Percentiles rank a stretch among this genome's conserved stretches.
These are phyloP conservation scores for Plantago coronopus DNA, from an alignment of 305 asterid species.

Conservation along the genomic window DNA sequence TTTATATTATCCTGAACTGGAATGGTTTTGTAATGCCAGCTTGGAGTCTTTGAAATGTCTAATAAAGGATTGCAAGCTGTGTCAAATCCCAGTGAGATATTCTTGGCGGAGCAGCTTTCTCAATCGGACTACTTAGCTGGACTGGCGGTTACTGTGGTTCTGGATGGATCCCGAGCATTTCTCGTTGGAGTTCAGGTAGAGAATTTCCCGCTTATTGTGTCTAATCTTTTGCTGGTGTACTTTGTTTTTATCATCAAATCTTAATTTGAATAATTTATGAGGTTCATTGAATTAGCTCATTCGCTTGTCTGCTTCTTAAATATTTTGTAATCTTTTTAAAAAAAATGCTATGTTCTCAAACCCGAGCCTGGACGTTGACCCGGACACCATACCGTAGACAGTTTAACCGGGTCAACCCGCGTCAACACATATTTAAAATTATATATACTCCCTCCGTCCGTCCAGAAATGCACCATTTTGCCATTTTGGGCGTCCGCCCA, in stretches of 20 bases:
- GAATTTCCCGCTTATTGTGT: conserved; percentile 6
- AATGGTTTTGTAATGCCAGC: conserved; percentile 48
- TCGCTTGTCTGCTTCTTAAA: background rate
- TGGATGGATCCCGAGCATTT: conserved; percentile 92
- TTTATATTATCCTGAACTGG: conserved; percentile 22
- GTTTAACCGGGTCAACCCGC: no score
- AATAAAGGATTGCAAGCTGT: conserved; percentile 68
- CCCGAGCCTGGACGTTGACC: no score
- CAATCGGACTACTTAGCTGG: conserved; percentile 86
- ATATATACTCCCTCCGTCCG: no score
- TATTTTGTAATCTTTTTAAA: background rate
- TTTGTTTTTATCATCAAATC: no score
- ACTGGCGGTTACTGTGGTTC: conserved; percentile 74
- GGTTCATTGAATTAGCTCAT: background rate
- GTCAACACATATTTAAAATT: no score
- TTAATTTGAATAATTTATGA: no score
- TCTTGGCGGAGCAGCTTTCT: conserved; percentile 68
- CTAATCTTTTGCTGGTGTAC: background rate
- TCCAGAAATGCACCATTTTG: no score
- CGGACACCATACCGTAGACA: no score
- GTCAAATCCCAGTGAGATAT: conserved; percentile 85
- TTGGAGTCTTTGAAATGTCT: conserved; percentile 91
- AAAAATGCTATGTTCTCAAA: background rate
- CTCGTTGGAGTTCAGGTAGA: conserved; percentile 79
- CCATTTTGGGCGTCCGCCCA: no score